Evolutionary conservation across 495 filamentous ascomycete species (phyloP).

Genomic region (Talaromyces thailandensis): DNA sequence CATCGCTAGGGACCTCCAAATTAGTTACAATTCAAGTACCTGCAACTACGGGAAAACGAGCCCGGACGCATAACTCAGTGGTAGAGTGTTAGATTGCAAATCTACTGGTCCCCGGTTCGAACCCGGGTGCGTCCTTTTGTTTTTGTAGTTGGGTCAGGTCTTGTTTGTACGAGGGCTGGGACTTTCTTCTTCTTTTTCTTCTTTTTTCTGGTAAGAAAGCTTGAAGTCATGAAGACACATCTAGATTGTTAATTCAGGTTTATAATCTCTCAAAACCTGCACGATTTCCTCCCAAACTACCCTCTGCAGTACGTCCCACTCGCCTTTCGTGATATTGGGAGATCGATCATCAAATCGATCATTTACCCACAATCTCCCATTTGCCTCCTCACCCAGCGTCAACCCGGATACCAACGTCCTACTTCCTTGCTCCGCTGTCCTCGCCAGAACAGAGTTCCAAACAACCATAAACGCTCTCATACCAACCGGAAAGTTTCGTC

Average conservation of each 20-base stretch:
- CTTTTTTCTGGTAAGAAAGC: too few species aligned
- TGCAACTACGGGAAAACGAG: too few species aligned
- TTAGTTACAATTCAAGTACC: too few species aligned
- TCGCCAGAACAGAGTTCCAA: conserved; percentile 15
- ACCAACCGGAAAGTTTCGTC: neutral
- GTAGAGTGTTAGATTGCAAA: neutral
- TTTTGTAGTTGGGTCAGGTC: too few species aligned
- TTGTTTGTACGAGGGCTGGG: too few species aligned
- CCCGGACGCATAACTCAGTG: neutral
- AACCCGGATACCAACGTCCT: conserved; percentile 23
- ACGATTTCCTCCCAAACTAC: neutral
- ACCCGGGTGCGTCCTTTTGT: neutral
- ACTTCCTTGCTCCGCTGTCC: conserved; percentile 27
- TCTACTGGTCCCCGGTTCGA: neutral
- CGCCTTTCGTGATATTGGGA: neutral
- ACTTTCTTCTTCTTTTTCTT: too few species aligned
- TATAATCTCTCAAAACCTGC: neutral
- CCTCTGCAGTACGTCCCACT: neutral
- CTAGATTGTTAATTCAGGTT: neutral
- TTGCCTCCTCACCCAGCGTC: conserved; percentile 14
- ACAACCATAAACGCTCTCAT: neutral
- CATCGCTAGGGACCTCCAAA: too few species aligned
- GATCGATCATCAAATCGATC: conserved; percentile 2
- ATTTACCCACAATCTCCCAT: neutral
- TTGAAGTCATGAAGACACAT: neutral